Evolutionary conservation across 202 grass and related monocot genomes (phyloP).

Genomic region (Brachypodium distachyon): DNA sequence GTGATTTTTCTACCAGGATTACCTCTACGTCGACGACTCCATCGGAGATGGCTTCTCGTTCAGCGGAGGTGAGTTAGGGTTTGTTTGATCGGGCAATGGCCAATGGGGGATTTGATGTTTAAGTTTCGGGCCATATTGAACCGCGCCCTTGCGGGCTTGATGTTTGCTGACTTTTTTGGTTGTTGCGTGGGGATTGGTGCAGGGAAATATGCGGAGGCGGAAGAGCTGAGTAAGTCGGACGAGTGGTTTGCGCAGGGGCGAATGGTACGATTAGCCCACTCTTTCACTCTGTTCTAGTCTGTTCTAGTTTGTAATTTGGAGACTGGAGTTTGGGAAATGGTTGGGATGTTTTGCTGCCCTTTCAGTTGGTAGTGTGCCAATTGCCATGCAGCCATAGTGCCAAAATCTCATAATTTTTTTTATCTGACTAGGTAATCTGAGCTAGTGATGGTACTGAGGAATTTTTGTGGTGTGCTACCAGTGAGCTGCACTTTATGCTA

Average conservation of each 20-base stretch:
- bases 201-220: conserved; percentile 85
- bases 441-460: background rate
- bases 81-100: background rate
- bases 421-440: background rate
- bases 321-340: background rate
- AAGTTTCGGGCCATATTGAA: too few species aligned
- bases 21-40: conserved; percentile 72
- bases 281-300: background rate
- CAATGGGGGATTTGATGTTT: too few species aligned
- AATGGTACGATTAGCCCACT: conserved; percentile 26
- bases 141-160: background rate
- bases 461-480: background rate
- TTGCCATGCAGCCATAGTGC: too few species aligned
- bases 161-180: background rate
- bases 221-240: conserved; percentile 62
- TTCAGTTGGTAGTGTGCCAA: background rate
- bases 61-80: conserved; percentile 50
- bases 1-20: conserved; percentile 29
- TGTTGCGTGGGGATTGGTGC: background rate
- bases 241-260: conserved; percentile 84
- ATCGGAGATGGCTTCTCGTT: conserved; percentile 91
- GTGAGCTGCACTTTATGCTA: background rate
- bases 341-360: background rate
- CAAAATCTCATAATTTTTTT: too few species aligned
- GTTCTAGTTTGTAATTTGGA: too few species aligned